Base-by-base conservation (phyloP, 1,284 basidiomycete species). In the Fomitopsis palustris region DNA sequence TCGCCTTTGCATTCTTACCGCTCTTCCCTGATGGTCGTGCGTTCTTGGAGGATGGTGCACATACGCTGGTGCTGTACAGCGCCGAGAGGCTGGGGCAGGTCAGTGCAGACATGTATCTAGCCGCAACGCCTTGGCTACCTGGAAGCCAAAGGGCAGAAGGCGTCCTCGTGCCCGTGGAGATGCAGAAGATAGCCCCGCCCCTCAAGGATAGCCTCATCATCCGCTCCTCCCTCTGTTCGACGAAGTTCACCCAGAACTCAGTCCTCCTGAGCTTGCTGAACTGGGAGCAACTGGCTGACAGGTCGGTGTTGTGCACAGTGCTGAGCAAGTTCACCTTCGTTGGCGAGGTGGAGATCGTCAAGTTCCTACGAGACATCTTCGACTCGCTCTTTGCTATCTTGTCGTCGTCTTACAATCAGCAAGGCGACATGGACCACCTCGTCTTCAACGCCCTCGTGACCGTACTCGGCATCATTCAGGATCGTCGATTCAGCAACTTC, bases 401-500 rank as follows among this genome's bases (percentile, higher is more conserved):
- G 52, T 82, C 89, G 14, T 93, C 92, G 10, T 76, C 81, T 19
- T 81, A 81, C 63, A 96, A 96, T 66, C 84, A 87, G 61, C 75
- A 78, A 17, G 87, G 89, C 38, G 90, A 95, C 67, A 84, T 97
- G 74, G 93, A 98, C 67, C 81, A 87, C 62, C 79, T 94, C 17
- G 90, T 96, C 7, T 97, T 98, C 80, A 90, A 93, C 66, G 91
- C 92, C 1, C 82, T 99, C 16, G 92, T 98, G 57, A 94, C 88
- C 3, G 89, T 98, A 1, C 85, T 96, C 4, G 86, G 90, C 1
- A 96, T 98, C 63, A 88, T 95, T 16, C 91, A 95, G 67, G 96
- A 98, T 74, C 86, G 96, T 27, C 85, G 95, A n/a, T 97, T 98
- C 81, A 92, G 88, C 73, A 94, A 97, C 71, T 98, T 98, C 78